A percentile compares a stretch with the other conserved stretches of the same genome.
Conservation (phyloP, 805 yeast species). For the Metschnikowia colocasiae region DNA sequence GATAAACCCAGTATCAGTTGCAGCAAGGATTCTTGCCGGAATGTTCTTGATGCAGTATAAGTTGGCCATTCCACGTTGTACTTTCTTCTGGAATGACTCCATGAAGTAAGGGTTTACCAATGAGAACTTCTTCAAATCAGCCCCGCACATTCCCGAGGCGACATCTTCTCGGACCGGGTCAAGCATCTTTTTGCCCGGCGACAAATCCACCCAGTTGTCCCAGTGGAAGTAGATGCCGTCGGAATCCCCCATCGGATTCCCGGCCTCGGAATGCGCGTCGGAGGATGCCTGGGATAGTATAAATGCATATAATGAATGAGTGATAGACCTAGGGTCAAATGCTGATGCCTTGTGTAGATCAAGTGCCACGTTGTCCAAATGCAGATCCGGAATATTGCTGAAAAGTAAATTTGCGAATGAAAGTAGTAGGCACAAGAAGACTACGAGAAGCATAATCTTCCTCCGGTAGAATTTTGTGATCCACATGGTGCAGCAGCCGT, state of each 20-base stretch:
- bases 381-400: conserved; percentile 21
- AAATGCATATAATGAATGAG: conserved; percentile 11
- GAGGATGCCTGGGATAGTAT: conserved; percentile 6
- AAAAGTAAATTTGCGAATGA: conserved; percentile 12
- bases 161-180: conserved; percentile 14
- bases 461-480: conserved; percentile 16
- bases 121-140: conserved; percentile 20
- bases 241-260: neutral
- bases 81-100: conserved; percentile 32
- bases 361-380: conserved; percentile 23
- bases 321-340: conserved; percentile 26
- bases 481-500: conserved; percentile 6
- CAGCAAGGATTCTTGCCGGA: conserved; percentile 25
- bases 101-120: conserved; percentile 32
- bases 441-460: conserved; percentile 7
- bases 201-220: conserved; percentile 39
- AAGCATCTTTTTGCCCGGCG: conserved; percentile 23
- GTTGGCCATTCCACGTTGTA: conserved; percentile 32
- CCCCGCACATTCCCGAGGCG: conserved; percentile 26
- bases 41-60: conserved; percentile 30
- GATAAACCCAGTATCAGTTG: conserved; percentile 23
- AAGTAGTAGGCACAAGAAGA: conserved; percentile 9
- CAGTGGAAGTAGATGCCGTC: conserved; percentile 36
- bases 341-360: conserved; percentile 20
- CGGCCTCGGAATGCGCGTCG: conserved; percentile 3